phyloP scores from a whole-genome alignment of 139 green algal genomes.

The Choricystis sp. region DNA sequence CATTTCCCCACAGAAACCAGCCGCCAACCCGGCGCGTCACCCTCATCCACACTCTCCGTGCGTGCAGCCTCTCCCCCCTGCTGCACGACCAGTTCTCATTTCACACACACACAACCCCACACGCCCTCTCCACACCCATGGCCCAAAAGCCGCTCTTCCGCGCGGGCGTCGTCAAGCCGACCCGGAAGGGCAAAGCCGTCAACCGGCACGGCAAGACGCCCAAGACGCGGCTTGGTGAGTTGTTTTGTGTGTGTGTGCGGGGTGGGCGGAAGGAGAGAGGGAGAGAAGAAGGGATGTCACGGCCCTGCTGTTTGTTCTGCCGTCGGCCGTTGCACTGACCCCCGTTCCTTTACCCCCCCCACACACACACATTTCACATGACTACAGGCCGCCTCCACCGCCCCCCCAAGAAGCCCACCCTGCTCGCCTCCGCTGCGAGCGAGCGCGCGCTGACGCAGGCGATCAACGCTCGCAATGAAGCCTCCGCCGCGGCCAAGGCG shows the following conservation, averaged over 20 bases:
- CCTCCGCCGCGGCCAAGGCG: too few relatives aligned
- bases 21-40: too few relatives aligned
- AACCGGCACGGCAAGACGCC: constrained; percentile 4
- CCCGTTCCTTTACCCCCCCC: too few relatives aligned
- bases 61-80: too few relatives aligned
- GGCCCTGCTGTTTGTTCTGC: too few relatives aligned
- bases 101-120: not conserved
- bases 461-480: not conserved
- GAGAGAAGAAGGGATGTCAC: not conserved
- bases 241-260: too few relatives aligned
- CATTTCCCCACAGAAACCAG: too few relatives aligned
- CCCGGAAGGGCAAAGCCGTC: not conserved
- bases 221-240: constrained; percentile 1
- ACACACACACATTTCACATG: not conserved
- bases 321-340: too few relatives aligned
- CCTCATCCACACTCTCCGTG: too few relatives aligned
- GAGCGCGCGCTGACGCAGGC: not conserved
- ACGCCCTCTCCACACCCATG: not conserved
- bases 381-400: not conserved
- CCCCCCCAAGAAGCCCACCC: not conserved
- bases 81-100: not conserved
- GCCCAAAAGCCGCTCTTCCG: not conserved
- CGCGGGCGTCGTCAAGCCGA: not conserved
- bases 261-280: too few relatives aligned
- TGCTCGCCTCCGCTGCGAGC: not conserved